Evolutionary conservation across 2,329 filamentous ascomycete genomes (phyloP), one percentile per base, ranked within the genome.

Genomic region (Fusarium sp.): DNA sequence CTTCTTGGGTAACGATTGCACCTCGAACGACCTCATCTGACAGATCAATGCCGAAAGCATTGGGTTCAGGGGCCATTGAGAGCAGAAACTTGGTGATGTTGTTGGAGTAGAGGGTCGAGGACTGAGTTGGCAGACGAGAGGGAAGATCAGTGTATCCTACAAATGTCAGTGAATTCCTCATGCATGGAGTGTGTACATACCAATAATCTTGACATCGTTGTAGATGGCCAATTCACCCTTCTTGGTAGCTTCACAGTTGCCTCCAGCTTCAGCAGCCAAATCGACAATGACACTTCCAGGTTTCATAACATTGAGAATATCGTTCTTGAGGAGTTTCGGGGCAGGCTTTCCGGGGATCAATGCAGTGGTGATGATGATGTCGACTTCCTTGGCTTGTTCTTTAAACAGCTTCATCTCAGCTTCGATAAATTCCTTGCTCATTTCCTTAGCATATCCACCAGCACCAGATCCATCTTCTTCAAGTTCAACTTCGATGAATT

Each of bases 291-390:
- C 92, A 6, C 93, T 96, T 27, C 94, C 94, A 5, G 94, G 94
- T 80, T 93, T 97, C 94, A 97, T 97, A 47, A 92, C 91, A 73
- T 91, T 88, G 33, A 95, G 86, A 89, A 94, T 94, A 73, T 89
- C 82, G 81, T 93, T 93, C 8, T 92, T 95, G 76, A 97, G 95
- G 35, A 97, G 85, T 77, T 92, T 95, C 0, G 94, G 94, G 0
- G 94, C 94, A 33, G 92, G 92, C 74, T 88, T 92, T 62, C 94
- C 94, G 0, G 94, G 94, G 67, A 97, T 97, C 75, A 97, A 82
- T n/a, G 94, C 94, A 3, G 94, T 97, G 3, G 94, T 97, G 79
- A 97, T 93, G 68, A 97, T 93, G 71, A 97, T 97, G 81, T 97
- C 94, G 56, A 97, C 94, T 42, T 97, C 94, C 65, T 89, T 88